These are phyloP conservation scores for Pleurotus djamor DNA, from an alignment of 768 basidiomycete genomes.

Conservation along the genomic window DNA sequence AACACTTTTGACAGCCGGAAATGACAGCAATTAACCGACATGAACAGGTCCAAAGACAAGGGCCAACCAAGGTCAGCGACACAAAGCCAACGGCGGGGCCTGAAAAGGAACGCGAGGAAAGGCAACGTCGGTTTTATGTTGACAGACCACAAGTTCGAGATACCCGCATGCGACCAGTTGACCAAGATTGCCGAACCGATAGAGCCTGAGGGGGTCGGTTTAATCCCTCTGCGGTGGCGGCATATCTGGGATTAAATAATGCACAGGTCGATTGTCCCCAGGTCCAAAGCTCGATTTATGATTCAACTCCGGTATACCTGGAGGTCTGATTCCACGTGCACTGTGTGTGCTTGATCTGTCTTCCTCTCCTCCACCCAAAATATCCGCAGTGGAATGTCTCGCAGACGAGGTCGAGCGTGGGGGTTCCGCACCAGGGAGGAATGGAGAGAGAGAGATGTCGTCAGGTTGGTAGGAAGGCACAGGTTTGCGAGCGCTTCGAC, in stretches of 20 bases:
- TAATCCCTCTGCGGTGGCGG: conserved; percentile 31
- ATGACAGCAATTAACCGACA: too few species aligned
- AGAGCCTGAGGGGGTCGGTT: neutral
- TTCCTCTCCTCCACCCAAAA: conserved; percentile 8
- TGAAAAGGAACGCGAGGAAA: too few species aligned
- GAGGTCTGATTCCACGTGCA: neutral
- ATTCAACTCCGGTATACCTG: conserved; percentile 17
- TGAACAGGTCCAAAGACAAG: too few species aligned
- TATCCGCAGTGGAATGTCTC: conserved; percentile 6
- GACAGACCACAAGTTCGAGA: too few species aligned
- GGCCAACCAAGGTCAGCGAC: too few species aligned
- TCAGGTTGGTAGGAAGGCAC: conserved; percentile 50
- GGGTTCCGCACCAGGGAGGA: conserved; percentile 10
- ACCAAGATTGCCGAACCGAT: neutral
- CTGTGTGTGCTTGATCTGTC: conserved; percentile 6
- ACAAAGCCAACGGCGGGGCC: too few species aligned
- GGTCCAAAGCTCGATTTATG: conserved; percentile 47
- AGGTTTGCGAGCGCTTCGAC: conserved; percentile 47
- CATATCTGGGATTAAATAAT: conserved; percentile 63
- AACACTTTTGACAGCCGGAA: too few species aligned
- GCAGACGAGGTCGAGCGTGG: neutral
- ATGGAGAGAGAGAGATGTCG: conserved; percentile 15
- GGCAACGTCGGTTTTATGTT: too few species aligned
- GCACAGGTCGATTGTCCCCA: conserved; percentile 37
- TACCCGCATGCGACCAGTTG: too few species aligned